Evolutionary conservation across 2,329 filamentous ascomycete species (phyloP).

Genomic region (Apiospora phragmitis): DNA sequence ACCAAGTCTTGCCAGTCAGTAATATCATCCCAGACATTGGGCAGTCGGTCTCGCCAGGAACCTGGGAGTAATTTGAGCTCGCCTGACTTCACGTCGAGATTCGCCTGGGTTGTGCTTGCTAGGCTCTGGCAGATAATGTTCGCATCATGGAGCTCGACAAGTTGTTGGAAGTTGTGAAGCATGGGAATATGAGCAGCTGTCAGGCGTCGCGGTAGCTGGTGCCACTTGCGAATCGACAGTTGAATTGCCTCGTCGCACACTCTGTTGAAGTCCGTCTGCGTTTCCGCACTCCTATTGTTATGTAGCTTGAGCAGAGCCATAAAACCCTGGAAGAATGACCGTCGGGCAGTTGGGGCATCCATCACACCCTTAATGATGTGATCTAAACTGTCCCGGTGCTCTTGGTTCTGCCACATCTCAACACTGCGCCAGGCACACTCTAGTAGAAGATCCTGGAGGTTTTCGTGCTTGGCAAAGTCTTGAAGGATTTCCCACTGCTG

Average conservation of each 20-base stretch:
- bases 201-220: constrained; percentile 90
- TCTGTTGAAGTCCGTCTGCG: constrained; percentile 76
- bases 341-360: constrained; percentile 90
- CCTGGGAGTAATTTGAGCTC: constrained; percentile 92
- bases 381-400: constrained; percentile 87
- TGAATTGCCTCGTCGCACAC: constrained; percentile 97
- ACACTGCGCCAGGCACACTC: constrained; percentile 96
- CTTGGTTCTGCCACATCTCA: constrained; percentile 88
- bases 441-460: constrained; percentile 92
- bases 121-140: constrained; percentile 95
- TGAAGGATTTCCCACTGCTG: constrained; percentile 99
- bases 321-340: constrained; percentile 98
- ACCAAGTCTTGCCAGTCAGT: constrained; percentile 99
- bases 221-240: constrained; percentile 96
- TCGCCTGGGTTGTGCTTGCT: constrained; percentile 76
- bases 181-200: constrained; percentile 95
- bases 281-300: constrained; percentile 71
- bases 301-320: constrained; percentile 95
- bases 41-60: constrained; percentile 92
- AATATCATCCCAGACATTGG: constrained; percentile 99
- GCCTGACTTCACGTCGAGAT: constrained; percentile 90
- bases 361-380: constrained; percentile 95
- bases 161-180: constrained; percentile 94
- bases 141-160: constrained; percentile 96
- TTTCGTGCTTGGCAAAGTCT: constrained; percentile 98